Evolutionary conservation across 176 grass and related monocot genomes (phyloP).

Genomic region (Bolboschoenus planiculmis): DNA sequence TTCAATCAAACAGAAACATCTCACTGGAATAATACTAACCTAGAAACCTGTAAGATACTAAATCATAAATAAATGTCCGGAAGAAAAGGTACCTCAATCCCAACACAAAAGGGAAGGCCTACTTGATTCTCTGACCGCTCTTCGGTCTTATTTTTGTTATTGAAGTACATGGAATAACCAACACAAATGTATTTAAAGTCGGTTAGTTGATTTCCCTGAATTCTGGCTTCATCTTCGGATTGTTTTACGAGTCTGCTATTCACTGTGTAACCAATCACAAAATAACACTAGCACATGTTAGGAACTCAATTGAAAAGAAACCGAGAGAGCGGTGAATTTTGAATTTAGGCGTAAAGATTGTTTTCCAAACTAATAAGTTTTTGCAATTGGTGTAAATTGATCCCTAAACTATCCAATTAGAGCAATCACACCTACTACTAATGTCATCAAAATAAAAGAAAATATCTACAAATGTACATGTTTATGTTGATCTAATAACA

Average conservation of each 20-base stretch:
- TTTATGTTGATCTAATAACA: not conserved
- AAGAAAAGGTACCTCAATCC: conserved; percentile 64
- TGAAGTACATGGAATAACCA: conserved; percentile 76
- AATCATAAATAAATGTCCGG: not conserved
- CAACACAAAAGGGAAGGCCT: conserved; percentile 74
- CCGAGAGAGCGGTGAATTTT: not conserved
- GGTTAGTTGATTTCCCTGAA: conserved; percentile 42
- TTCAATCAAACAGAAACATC: not conserved
- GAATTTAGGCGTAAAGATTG: not conserved
- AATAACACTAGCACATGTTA: conserved; percentile 7
- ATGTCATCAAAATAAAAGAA: too few relatives aligned
- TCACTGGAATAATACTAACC: not conserved
- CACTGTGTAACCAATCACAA: conserved; percentile 41
- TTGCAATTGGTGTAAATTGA: not conserved
- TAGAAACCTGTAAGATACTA: not conserved
- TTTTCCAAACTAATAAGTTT: not conserved
- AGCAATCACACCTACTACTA: not conserved
- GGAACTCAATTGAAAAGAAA: not conserved
- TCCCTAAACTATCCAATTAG: not conserved
- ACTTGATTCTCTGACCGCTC: conserved; percentile 42
- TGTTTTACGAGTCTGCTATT: conserved; percentile 56
- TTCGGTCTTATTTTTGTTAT: conserved; percentile 35
- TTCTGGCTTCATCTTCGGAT: conserved; percentile 41
- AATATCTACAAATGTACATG: too few relatives aligned
- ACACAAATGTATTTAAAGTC: conserved; percentile 80